phyloP scores from a whole-genome alignment of 1,139 yeast species.

The Debaryomycetaceae sp. region DNA sequence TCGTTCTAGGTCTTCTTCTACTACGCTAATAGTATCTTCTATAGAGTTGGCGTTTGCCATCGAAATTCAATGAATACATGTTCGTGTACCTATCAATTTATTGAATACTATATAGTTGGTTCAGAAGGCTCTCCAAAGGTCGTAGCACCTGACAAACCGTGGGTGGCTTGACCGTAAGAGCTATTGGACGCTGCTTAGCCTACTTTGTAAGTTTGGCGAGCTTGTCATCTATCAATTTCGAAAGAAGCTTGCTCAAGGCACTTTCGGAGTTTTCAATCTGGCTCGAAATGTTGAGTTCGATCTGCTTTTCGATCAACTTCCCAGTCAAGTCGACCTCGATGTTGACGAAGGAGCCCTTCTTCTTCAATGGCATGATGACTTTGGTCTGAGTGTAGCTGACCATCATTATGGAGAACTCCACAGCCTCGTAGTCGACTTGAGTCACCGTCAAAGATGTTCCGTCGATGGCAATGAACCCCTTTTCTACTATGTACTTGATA shows the following conservation, averaged over 20 bases:
- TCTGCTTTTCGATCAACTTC: constrained; percentile 84
- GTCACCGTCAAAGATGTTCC: constrained; percentile 94
- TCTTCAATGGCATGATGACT: constrained; percentile 69
- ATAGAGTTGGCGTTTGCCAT: neutral
- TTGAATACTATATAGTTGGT: neutral
- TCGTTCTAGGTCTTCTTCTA: too few species aligned
- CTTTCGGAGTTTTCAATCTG: constrained; percentile 49
- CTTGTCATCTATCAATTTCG: constrained; percentile 50
- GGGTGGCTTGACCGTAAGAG: too few species aligned
- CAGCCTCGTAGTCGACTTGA: constrained; percentile 55
- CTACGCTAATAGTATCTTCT: too few species aligned
- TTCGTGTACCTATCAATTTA: neutral
- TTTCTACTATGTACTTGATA: constrained; percentile 79
- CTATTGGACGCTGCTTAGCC: neutral
- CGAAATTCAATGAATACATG: neutral
- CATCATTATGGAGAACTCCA: constrained; percentile 80
- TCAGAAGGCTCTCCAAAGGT: neutral
- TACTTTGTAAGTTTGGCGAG: constrained; percentile 16
- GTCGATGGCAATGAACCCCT: constrained; percentile 88
- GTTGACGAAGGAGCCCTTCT: constrained; percentile 65
- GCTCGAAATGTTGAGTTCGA: constrained; percentile 50
- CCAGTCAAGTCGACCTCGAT: constrained; percentile 95
- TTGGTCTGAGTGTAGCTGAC: constrained; percentile 85
- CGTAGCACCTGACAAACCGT: too few species aligned
- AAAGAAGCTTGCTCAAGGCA: constrained; percentile 41